phyloP scores from a whole-genome alignment of 208 protist species.

The Trypanosoma congolense region DNA sequence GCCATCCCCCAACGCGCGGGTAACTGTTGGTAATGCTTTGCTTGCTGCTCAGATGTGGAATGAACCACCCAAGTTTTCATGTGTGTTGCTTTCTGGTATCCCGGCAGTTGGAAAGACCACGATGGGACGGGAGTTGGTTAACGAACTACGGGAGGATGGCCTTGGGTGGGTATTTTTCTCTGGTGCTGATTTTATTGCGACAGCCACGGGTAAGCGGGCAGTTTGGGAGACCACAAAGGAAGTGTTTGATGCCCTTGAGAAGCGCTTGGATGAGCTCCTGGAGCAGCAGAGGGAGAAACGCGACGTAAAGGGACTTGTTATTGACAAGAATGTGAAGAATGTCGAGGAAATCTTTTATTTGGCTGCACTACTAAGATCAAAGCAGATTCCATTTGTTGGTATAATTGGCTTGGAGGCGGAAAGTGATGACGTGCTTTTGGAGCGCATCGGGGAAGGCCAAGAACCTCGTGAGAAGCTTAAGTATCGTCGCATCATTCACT shows the following conservation, averaged over 20 bases:
- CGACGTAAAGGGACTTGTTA: constrained; percentile 76
- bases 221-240: constrained; percentile 75
- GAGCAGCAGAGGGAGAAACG: constrained; percentile 51
- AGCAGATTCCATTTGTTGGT: constrained; percentile 75
- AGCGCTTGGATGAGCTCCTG: constrained; percentile 68
- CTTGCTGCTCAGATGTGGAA: constrained; percentile 67
- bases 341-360: constrained; percentile 85
- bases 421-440: constrained; percentile 55
- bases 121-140: constrained; percentile 66
- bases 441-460: constrained; percentile 61
- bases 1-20: constrained; percentile 15
- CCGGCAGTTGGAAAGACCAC: constrained; percentile 76
- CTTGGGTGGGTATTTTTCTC: constrained; percentile 85
- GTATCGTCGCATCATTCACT: constrained; percentile 81
- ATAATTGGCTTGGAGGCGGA: constrained; percentile 75
- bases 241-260: constrained; percentile 74
- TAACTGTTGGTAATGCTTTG: constrained; percentile 76
- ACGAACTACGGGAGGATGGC: constrained; percentile 64
- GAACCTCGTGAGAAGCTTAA: constrained; percentile 75
- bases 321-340: constrained; percentile 85
- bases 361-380: constrained; percentile 58
- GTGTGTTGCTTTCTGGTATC: constrained; percentile 76
- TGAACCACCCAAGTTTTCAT: constrained; percentile 82
- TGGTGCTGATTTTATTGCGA: constrained; percentile 62
- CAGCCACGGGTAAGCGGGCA: constrained; percentile 34